phyloP scores from a whole-genome alignment of 805 yeast species.

The Zygosaccharomyces bisporus region DNA sequence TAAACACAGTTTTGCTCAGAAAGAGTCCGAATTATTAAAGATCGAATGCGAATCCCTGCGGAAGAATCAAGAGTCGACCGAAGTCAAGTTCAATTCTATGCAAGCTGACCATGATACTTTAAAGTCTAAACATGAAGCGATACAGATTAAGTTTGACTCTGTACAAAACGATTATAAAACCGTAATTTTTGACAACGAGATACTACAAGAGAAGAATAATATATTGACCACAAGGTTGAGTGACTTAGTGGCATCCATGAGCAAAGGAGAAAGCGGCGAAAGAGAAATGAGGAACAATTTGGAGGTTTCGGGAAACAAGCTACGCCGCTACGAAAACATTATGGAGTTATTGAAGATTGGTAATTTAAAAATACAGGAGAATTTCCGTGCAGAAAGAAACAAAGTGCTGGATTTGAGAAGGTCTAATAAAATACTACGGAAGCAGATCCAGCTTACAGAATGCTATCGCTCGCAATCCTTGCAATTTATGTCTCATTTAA shows the following conservation, averaged over 20 bases:
- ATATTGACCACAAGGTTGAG: slow-evolving; percentile 10
- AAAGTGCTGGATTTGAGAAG: slow-evolving; percentile 28
- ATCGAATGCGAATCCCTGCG: not conserved
- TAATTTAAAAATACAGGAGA: slow-evolving; percentile 19
- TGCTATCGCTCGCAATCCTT: slow-evolving; percentile 25
- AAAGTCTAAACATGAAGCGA: not conserved
- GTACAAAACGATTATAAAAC: slow-evolving; percentile 8
- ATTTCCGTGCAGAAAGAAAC: slow-evolving; percentile 26
- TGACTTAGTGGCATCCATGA: slow-evolving; percentile 12
- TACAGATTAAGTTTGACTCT: not conserved
- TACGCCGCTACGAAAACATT: slow-evolving; percentile 13
- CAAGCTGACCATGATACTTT: not conserved
- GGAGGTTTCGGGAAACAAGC: slow-evolving; percentile 12
- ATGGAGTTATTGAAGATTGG: slow-evolving; percentile 17
- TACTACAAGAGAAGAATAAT: slow-evolving; percentile 16
- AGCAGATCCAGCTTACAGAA: slow-evolving; percentile 20
- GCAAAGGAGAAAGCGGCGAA: slow-evolving; percentile 11
- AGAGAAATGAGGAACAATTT: slow-evolving; percentile 10
- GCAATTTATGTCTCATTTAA: slow-evolving; percentile 31
- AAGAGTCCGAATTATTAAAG: not conserved
- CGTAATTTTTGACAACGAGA: slow-evolving; percentile 13
- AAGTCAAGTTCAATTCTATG: not conserved
- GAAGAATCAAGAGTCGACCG: not conserved
- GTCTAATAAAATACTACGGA: slow-evolving; percentile 15
- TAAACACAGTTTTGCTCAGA: not conserved